Percentiles rank a stretch among this genome's conserved stretches.
Evolutionary conservation across 345 rosid species (phyloP).

Genomic region (Populus nigra): DNA sequence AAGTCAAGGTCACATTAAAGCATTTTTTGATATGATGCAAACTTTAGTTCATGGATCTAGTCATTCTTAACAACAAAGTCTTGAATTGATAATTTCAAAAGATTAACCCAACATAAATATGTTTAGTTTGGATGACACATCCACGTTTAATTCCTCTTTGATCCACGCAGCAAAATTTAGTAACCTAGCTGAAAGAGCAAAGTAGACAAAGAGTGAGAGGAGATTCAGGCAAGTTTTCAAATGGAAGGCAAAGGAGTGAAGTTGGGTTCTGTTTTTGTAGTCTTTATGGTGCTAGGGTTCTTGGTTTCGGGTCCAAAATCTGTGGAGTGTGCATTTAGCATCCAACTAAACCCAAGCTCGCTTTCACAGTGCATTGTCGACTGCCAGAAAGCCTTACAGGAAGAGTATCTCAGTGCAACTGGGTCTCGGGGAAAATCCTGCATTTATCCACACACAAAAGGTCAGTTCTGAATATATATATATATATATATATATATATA

Average conservation of each 20-base stretch:
- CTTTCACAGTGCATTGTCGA: constrained; percentile 29
- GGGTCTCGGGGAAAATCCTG: too few species aligned
- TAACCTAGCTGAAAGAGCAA: background rate
- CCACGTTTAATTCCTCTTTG: background rate
- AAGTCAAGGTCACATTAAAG: too few species aligned
- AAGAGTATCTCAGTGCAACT: constrained; percentile 16
- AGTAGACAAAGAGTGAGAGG: background rate
- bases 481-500: too few species aligned
- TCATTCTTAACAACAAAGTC: too few species aligned
- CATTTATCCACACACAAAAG: too few species aligned
- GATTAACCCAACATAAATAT: too few species aligned
- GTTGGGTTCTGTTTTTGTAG: background rate
- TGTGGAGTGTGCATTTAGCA: constrained; percentile 32
- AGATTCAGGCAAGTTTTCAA: background rate
- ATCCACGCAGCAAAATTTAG: background rate
- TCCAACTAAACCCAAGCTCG: constrained; percentile 33
- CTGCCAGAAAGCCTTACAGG: constrained; percentile 30
- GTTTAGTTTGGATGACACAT: background rate
- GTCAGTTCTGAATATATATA: too few species aligned
- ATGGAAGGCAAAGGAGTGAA: constrained; percentile 12
- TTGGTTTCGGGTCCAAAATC: constrained; percentile 7
- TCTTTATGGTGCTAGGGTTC: background rate
- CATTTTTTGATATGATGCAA: too few species aligned
- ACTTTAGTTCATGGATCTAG: too few species aligned
- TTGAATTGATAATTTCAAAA: too few species aligned